These are phyloP conservation scores for Colletotrichum endophyticum DNA, from an alignment of 2,329 filamentous ascomycete genomes.

Conservation along the genomic window DNA sequence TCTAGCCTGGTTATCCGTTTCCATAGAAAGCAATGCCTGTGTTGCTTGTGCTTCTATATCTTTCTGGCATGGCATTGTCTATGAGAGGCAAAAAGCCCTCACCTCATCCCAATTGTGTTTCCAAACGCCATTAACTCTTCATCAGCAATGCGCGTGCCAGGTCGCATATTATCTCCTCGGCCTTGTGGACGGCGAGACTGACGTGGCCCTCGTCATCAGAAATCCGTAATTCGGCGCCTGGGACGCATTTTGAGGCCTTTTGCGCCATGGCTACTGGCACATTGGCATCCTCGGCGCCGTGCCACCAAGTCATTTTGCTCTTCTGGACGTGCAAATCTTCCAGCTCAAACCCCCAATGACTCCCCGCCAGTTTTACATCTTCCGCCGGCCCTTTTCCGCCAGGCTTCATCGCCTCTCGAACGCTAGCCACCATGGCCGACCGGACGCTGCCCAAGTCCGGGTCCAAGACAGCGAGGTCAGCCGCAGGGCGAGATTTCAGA, in stretches of 20 bases:
- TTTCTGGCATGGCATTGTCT: neutral
- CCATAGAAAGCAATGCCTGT: neutral
- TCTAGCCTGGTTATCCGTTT: neutral
- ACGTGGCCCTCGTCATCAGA: neutral
- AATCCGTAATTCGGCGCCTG: neutral
- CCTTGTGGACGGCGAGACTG: neutral
- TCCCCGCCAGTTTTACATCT: slow-evolving; percentile 30
- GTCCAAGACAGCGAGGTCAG: slow-evolving; percentile 3
- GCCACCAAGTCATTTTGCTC: slow-evolving; percentile 31
- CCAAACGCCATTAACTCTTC: neutral
- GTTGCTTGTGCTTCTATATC: neutral
- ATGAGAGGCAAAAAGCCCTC: neutral
- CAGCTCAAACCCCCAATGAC: slow-evolving; percentile 33
- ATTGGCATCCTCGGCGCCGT: slow-evolving; percentile 35
- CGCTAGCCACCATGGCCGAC: slow-evolving; percentile 24
- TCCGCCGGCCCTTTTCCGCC: slow-evolving; percentile 28
- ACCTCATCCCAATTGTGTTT: neutral
- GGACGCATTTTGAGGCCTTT: neutral
- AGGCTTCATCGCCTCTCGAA: slow-evolving; percentile 29
- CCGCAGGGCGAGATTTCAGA: neutral
- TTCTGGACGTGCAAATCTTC: slow-evolving; percentile 29
- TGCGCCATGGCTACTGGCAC: slow-evolving; percentile 30
- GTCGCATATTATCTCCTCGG: neutral
- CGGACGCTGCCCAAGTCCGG: slow-evolving; percentile 30
- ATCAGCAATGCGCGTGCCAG: neutral